These are phyloP conservation scores for Lachancea quebecensis DNA, from an alignment of 805 yeast species.

Conservation along the genomic window DNA sequence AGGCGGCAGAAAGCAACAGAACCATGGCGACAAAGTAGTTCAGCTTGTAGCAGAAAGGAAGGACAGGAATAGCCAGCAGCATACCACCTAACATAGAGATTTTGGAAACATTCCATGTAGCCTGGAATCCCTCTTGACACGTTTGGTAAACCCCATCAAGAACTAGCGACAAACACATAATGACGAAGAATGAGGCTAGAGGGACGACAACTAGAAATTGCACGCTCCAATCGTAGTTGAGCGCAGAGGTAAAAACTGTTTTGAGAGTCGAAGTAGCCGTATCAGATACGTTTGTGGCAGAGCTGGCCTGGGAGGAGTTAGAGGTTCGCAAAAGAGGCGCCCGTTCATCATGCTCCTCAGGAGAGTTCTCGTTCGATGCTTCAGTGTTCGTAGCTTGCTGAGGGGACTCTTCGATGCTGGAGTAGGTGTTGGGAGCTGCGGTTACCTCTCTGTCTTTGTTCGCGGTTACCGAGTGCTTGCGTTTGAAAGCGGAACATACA, in stretches of 20 bases:
- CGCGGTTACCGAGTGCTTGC: not conserved
- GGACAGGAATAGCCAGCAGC: conserved; percentile 41
- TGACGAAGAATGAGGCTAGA: conserved; percentile 46
- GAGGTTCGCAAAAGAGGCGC: conserved; percentile 28
- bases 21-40: conserved; percentile 43
- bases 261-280: not conserved
- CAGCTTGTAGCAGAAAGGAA: conserved; percentile 66
- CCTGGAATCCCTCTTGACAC: conserved; percentile 52
- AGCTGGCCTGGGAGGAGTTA: conserved; percentile 13
- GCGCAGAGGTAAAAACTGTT: conserved; percentile 26
- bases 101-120: conserved; percentile 37
- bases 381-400: not conserved
- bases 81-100: conserved; percentile 33
- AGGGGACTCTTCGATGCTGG: not conserved
- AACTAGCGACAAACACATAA: conserved; percentile 44
- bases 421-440: not conserved
- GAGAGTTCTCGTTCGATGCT: not conserved
- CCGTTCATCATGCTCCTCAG: conserved; percentile 21
- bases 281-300: conserved; percentile 5
- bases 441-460: not conserved
- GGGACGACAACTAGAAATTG: conserved; percentile 71
- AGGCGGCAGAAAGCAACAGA: conserved; percentile 34
- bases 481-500: conserved; percentile 10
- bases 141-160: conserved; percentile 65
- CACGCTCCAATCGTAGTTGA: conserved; percentile 73